These are phyloP conservation scores for Stephania cephalantha DNA, from an alignment of 164 flowering plant genomes.

Conservation along the genomic window DNA sequence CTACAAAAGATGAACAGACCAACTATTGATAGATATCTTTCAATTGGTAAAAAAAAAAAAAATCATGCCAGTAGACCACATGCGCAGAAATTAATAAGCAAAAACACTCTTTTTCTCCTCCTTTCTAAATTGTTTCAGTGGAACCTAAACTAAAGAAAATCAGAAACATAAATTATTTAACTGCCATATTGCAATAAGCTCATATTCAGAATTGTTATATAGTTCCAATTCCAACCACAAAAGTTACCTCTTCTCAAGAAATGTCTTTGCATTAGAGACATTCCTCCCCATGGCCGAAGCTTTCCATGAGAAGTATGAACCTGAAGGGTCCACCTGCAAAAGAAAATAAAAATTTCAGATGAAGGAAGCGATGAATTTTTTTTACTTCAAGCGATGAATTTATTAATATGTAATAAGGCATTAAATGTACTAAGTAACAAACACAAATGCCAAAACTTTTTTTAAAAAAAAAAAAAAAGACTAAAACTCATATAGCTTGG, in stretches of 20 bases:
- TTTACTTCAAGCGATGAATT: no score
- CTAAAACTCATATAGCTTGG: neutral
- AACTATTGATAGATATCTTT: no score
- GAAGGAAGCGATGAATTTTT: neutral
- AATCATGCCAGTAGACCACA: no score
- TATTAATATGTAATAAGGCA: neutral
- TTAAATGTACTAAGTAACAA: neutral
- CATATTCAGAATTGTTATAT: neutral
- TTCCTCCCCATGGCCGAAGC: constrained; percentile 99
- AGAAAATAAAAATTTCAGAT: neutral
- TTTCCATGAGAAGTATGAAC: constrained; percentile 99
- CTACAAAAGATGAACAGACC: no score
- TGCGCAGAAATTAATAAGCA: neutral
- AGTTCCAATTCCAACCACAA: neutral
- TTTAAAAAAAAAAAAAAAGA: neutral
- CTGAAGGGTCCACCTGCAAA: constrained; percentile 94
- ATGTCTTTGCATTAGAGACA: constrained; percentile 98
- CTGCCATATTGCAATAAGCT: neutral
- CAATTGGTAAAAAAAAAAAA: no score
- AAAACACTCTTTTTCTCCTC: neutral
- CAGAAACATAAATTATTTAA: neutral
- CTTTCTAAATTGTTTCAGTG: neutral
- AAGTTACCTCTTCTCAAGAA: constrained; percentile 88
- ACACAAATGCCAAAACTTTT: neutral
- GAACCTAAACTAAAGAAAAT: neutral